Base-by-base conservation (phyloP, 352 stramenopile genomes). In the Peronospora farinosa region DNA sequence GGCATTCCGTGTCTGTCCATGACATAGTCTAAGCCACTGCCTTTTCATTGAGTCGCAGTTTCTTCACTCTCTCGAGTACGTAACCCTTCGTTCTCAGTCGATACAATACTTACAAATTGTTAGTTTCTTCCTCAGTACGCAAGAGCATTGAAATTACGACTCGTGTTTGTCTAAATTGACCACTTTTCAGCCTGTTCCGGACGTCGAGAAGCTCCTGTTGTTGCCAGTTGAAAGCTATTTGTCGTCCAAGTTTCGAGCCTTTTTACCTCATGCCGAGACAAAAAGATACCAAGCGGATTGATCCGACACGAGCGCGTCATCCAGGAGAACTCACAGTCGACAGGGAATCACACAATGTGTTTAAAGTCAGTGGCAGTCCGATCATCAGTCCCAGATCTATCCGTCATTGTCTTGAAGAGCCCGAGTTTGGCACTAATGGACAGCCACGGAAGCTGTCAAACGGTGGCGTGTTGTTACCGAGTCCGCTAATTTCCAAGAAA, bases 361-460 rank as follows among this genome's bases (percentile, higher is more conserved):
- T 85, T 45, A 75, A 74, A 51, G 58, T 67, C 32, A 80, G 82
- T 41, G 72, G 72, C 37, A 77, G 58, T 31, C 69, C 72, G 12
- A 86, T 80, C 33, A 80, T 86, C 42, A 88, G 78, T 39, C 78
- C 78, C n/a, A 56, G 74, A 1, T 74, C 72, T 10, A 86, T 88
- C 57, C 72, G 70, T 41, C 80, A 83, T 50, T 83, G 67, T 15
- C 61, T 88, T 16, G 66, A 69, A 8, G 77, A 86, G 47, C 63
- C 74, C 21, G 64, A 79, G 40, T 77, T 69, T 38, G 72, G 69
- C 13, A 46, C 78, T 13, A 60, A 84, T 15, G 65, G 60, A 19
- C 72, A 79, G 49, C 43, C 67, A 1, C 50, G 67, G 23, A 59
- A 64, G n/a, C 15, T 47, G n/a, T 67, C 54, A 7, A 62, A 58